These are phyloP conservation scores for Penicillium sp. DNA, from an alignment of 2,329 filamentous ascomycete species.

Conservation along the genomic window DNA sequence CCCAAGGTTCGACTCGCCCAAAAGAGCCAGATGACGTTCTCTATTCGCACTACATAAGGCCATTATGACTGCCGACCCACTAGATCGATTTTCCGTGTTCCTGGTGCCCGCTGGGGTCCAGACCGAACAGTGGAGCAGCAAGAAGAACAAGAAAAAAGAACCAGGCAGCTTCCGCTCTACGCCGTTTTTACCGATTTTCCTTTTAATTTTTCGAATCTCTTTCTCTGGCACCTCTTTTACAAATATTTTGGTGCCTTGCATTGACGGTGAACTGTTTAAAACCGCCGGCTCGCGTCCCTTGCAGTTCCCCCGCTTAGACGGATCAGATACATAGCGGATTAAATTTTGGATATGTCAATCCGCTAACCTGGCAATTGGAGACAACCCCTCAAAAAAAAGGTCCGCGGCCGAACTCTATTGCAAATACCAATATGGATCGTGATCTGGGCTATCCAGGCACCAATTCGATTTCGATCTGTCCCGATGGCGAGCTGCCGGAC, in stretches of 20 bases:
- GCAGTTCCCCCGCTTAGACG: slow-evolving; percentile 11
- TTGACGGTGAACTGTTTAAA: slow-evolving; percentile 10
- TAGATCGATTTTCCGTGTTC: slow-evolving; percentile 18
- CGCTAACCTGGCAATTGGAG: slow-evolving; percentile 12
- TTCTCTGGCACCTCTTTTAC: no score
- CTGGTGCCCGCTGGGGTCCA: slow-evolving; percentile 11
- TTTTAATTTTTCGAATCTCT: slow-evolving; percentile 1
- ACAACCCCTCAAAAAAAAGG: slow-evolving; percentile 9
- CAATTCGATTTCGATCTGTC: slow-evolving; percentile 10
- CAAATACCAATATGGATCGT: slow-evolving; percentile 6
- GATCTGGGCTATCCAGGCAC: slow-evolving; percentile 6
- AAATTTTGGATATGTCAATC: slow-evolving; percentile 22
- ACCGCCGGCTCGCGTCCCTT: slow-evolving; percentile 11
- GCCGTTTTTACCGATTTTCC: slow-evolving; percentile 3
- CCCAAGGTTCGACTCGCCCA: slow-evolving; percentile 4
- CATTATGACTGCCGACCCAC: slow-evolving; percentile 13
- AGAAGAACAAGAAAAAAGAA: slow-evolving; percentile 4
- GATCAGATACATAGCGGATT: slow-evolving; percentile 16
- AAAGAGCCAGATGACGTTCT: slow-evolving; percentile 13
- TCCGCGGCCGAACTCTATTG: slow-evolving; percentile 2
- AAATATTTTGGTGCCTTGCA: slow-evolving; percentile 12
- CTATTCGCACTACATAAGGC: slow-evolving; percentile 12
- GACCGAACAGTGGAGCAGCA: slow-evolving; percentile 13
- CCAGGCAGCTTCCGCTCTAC: slow-evolving; percentile 1
- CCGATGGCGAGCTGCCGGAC: slow-evolving; percentile 15